Evolutionary conservation across 2,329 filamentous ascomycete genomes (phyloP).

Genomic region (Monilinia vaccinii-corymbosi): DNA sequence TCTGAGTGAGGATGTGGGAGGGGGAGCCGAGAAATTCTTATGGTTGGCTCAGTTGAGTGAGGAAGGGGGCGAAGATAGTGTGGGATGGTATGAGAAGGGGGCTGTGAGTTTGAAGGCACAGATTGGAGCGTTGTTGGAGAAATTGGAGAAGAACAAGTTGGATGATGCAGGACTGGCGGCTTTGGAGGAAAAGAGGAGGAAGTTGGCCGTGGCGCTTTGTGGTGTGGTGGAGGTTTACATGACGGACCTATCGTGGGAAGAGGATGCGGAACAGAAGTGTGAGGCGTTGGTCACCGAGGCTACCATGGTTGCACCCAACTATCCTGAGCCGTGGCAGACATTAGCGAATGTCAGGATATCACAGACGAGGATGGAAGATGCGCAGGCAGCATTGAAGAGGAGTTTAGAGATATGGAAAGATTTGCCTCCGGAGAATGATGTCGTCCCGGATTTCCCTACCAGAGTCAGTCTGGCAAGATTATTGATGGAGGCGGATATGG

Average conservation of each 20-base stretch:
- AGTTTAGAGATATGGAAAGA: slow-evolving; percentile 81
- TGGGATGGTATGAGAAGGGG: slow-evolving; percentile 61
- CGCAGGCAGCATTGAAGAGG: slow-evolving; percentile 64
- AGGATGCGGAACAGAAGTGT: slow-evolving; percentile 80
- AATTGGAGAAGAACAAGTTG: slow-evolving; percentile 38
- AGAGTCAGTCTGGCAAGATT: slow-evolving; percentile 76
- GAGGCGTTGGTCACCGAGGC: slow-evolving; percentile 87
- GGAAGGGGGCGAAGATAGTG: slow-evolving; percentile 56
- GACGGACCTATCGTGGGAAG: slow-evolving; percentile 92
- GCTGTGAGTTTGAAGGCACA: slow-evolving; percentile 62
- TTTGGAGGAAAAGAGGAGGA: slow-evolving; percentile 64
- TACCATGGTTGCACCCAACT: slow-evolving; percentile 70
- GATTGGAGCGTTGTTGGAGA: slow-evolving; percentile 54
- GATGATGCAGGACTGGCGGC: slow-evolving; percentile 33
- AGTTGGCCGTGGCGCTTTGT: slow-evolving; percentile 85
- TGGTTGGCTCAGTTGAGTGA: slow-evolving; percentile 87
- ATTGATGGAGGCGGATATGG: slow-evolving; percentile 83
- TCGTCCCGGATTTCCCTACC: slow-evolving; percentile 76
- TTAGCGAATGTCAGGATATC: slow-evolving; percentile 90
- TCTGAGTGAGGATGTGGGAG: slow-evolving; percentile 61
- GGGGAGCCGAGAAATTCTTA: slow-evolving; percentile 87
- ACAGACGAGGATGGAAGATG: slow-evolving; percentile 71
- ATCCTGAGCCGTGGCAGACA: slow-evolving; percentile 88
- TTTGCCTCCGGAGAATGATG: slow-evolving; percentile 59
- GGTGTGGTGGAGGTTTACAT: slow-evolving; percentile 96